Evolutionary conservation across 257 asterid species (phyloP), one percentile per base, ranked within the genome.

Genomic region (Nicotiana attenuata): DNA sequence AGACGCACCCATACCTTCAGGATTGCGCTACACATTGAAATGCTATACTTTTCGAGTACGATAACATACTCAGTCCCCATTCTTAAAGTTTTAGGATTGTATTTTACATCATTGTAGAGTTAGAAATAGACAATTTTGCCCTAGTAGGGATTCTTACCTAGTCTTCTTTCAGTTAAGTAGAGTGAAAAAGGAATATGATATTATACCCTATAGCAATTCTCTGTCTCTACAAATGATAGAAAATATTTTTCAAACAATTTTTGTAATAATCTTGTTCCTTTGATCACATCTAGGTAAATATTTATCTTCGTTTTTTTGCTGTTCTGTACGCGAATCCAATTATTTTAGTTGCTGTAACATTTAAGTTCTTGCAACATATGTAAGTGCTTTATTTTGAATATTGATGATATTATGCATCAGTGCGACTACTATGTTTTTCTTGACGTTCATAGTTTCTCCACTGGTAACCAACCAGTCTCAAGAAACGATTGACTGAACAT

Each of bases 21-120:
- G 92, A 90, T 83, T 94, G 98, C 83, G 89, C 77, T 81, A 83
- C 93, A 56, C 91, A 85, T 87, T 92, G 90, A 89, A 89, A 45
- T 67, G 29, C 56, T 81, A 78, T 84, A 77, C 84, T 88, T 69
- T 81, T 67, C 61, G 82, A 76, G 81, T 81, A 78, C 78, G 86
- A 84, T 85, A 81, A 86, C 86, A 82, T 76, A 81, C 84, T 87
- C 78, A 8, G 50, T 82, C 45, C 41, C 80, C 38, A 31, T 78
- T 60, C 67, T 47, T 57, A 22, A 64, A 64, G 69, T 64, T 64
- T 11, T 64, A 64, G 69, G 38, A 64, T 35, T 26, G 35, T 15
- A 78, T 24, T 64, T 86, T 84, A 78, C 47, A 60, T 87, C 83
- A 38, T 73, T 76, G 57, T 77, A 88, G 87, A 69, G 82, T 80